These are phyloP conservation scores for Ilyonectria sp. DNA, from an alignment of 2,329 filamentous ascomycete genomes.

Conservation along the genomic window DNA sequence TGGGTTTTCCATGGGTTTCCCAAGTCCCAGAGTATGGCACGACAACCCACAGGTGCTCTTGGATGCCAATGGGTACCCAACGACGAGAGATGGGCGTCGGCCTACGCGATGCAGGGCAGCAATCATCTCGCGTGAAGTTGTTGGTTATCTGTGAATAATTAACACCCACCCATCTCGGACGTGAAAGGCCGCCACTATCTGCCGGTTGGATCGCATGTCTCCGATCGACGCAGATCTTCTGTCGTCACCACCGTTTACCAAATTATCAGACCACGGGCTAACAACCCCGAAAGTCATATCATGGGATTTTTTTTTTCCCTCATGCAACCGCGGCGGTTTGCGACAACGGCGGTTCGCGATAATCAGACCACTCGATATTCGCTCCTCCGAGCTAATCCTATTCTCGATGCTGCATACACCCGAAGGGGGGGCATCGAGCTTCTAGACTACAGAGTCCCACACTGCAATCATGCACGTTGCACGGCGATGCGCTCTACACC, in stretches of 20 bases:
- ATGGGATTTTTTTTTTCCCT: not conserved
- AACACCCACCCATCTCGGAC: not conserved
- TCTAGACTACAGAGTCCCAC: not conserved
- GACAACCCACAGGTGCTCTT: not conserved
- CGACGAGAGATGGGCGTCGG: not conserved
- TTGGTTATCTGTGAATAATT: not conserved
- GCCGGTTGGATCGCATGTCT: not conserved
- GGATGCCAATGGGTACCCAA: not conserved
- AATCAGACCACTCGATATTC: constrained; percentile 1
- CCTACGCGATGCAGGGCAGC: not conserved
- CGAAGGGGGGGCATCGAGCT: not conserved
- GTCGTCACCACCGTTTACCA: not conserved
- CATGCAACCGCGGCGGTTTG: not conserved
- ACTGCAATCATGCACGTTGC: not conserved
- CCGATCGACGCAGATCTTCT: not conserved
- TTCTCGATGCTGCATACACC: not conserved
- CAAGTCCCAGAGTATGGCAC: too few species aligned
- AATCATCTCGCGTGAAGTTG: not conserved
- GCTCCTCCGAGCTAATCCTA: not conserved
- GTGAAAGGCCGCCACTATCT: not conserved
- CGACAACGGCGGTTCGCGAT: too few species aligned
- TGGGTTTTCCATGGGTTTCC: not conserved
- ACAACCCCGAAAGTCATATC: not conserved
- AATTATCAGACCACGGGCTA: constrained; percentile 1
- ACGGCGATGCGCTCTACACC: not conserved